Conservation (phyloP, 352 stramenopile species). For the Phytophthora fragariae region DNA sequence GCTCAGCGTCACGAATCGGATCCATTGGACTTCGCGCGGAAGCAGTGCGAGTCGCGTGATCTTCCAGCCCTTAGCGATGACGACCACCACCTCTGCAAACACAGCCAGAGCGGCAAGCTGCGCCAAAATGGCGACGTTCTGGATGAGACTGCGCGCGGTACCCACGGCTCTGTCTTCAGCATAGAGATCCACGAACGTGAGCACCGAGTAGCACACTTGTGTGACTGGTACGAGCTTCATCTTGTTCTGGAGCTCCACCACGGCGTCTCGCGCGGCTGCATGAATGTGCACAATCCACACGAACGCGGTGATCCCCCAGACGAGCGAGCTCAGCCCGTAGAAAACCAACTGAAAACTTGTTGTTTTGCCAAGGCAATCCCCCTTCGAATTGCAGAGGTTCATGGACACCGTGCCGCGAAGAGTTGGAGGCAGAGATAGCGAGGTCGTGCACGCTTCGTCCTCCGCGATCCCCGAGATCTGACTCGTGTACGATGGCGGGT, state of each 20-base stretch:
- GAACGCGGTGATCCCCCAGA: constrained; percentile 45
- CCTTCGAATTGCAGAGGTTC: constrained; percentile 58
- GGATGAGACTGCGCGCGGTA: constrained; percentile 44
- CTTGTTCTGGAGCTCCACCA: constrained; percentile 60
- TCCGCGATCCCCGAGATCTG: constrained; percentile 25
- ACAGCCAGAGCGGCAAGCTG: constrained; percentile 57
- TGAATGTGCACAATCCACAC: constrained; percentile 66
- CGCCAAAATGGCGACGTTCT: constrained; percentile 47
- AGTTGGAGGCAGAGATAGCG: constrained; percentile 31
- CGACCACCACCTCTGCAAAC: constrained; percentile 55
- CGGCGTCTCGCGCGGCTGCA: constrained; percentile 46
- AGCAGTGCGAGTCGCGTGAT: constrained; percentile 63
- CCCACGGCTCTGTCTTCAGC: constrained; percentile 41
- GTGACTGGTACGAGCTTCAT: constrained; percentile 62
- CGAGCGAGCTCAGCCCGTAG: constrained; percentile 45
- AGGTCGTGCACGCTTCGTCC: constrained; percentile 32
- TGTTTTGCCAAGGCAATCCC: constrained; percentile 44
- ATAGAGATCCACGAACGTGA: constrained; percentile 46
- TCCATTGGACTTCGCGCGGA: constrained; percentile 58
- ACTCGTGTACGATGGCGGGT: constrained; percentile 17
- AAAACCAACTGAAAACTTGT: constrained; percentile 31
- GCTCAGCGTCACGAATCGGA: constrained; percentile 59
- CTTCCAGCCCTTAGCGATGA: constrained; percentile 78
- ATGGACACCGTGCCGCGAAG: constrained; percentile 55
- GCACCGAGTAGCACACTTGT: constrained; percentile 38